phyloP scores from a whole-genome alignment of 2,329 filamentous ascomycete genomes.

The Xylaria sp. region DNA sequence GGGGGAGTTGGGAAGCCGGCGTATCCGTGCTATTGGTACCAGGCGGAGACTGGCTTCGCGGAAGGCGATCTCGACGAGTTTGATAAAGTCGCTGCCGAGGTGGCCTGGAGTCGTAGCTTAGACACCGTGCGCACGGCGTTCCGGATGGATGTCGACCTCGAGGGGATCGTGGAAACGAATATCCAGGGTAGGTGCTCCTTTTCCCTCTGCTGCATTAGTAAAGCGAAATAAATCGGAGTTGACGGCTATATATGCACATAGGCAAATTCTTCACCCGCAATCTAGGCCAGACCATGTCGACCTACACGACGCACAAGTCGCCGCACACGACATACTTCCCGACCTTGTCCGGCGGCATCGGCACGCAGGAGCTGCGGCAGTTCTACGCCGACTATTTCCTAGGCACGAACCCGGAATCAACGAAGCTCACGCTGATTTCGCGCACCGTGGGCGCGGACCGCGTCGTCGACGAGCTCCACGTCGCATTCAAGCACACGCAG shows the following conservation, averaged over 20 bases:
- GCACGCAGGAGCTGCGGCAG: conserved; percentile 64
- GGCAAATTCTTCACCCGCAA: conserved; percentile 67
- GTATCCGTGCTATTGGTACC: conserved; percentile 56
- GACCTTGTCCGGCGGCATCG: conserved; percentile 72
- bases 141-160: conserved; percentile 70
- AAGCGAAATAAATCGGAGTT: neutral
- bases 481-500: conserved; percentile 67
- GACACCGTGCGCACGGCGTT: conserved; percentile 70
- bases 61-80: conserved; percentile 77
- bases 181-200: conserved; percentile 61
- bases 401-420: conserved; percentile 69
- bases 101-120: conserved; percentile 77
- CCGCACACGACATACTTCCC: conserved; percentile 77
- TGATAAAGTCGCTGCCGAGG: conserved; percentile 69
- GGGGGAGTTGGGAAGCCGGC: conserved; percentile 43
- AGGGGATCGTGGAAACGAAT: conserved; percentile 74
- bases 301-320: conserved; percentile 67
- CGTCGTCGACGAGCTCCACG: conserved; percentile 72
- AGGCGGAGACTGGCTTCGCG: conserved; percentile 73
- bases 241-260: conserved; percentile 30
- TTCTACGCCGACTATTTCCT: conserved; percentile 77
- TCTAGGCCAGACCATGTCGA: conserved; percentile 70
- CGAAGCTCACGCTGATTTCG: conserved; percentile 69
- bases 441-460: conserved; percentile 73
- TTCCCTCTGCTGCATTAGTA: neutral